phyloP scores from a whole-genome alignment of 148 eudicot species.

The Pharnaceum exiguum region DNA sequence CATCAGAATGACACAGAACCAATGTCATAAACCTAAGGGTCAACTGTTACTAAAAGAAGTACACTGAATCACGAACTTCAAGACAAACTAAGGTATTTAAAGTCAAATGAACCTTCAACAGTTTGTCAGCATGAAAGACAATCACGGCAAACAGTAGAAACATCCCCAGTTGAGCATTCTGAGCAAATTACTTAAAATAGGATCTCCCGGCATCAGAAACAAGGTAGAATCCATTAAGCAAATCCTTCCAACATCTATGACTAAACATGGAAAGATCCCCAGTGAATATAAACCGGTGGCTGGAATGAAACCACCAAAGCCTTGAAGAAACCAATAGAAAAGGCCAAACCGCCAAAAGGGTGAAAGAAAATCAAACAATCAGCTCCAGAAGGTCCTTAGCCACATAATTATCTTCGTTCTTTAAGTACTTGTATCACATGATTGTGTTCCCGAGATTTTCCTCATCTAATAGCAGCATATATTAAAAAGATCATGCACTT shows the following conservation, averaged over 20 bases:
- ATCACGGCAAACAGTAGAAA: not conserved
- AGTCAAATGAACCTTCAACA: not conserved
- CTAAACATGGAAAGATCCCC: not conserved
- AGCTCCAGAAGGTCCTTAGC: too few relatives aligned
- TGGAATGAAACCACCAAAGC: too few relatives aligned
- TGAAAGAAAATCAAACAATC: too few relatives aligned
- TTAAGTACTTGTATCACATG: too few relatives aligned
- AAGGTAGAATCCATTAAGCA: not conserved
- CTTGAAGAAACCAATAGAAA: too few relatives aligned
- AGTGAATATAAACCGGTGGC: not conserved
- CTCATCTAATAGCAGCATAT: too few relatives aligned
- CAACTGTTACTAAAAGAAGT: too few relatives aligned
- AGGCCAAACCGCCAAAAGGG: too few relatives aligned
- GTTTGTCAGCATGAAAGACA: not conserved
- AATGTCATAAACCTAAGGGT: not conserved
- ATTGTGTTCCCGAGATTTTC: too few relatives aligned
- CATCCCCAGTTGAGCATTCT: not conserved
- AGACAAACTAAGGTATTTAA: constrained; percentile 1
- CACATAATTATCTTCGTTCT: too few relatives aligned
- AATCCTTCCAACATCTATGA: not conserved
- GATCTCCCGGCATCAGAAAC: not conserved
- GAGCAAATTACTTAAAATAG: not conserved
- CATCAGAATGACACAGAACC: not conserved
- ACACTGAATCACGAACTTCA: not conserved
- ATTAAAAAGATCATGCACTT: too few relatives aligned